These are phyloP conservation scores for Teunomyces barrocoloradensis DNA, from an alignment of 805 yeast species.

Conservation along the genomic window DNA sequence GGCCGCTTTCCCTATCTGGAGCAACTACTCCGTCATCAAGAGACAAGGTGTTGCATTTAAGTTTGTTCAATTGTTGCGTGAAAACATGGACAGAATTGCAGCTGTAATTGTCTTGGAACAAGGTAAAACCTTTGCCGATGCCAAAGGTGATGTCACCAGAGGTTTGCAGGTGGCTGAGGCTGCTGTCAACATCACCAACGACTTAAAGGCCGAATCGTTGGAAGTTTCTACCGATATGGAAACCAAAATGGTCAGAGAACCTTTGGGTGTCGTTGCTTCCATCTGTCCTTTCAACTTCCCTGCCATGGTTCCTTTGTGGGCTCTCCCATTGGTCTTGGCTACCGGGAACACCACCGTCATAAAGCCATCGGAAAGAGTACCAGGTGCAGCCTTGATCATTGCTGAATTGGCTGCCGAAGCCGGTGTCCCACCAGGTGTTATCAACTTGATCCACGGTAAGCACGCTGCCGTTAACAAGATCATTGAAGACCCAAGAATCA, in stretches of 20 bases:
- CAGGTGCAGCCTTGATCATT: conserved; percentile 75
- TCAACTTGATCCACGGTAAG: conserved; percentile 71
- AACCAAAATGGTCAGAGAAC: conserved; percentile 71
- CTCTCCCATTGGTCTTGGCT: conserved; percentile 58
- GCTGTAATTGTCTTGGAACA: conserved; percentile 48
- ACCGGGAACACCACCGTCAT: conserved; percentile 71
- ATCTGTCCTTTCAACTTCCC: conserved; percentile 84
- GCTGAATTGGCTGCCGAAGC: conserved; percentile 72
- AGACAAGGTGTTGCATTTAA: conserved; percentile 75
- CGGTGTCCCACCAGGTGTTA: conserved; percentile 72
- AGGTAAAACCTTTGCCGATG: conserved; percentile 74
- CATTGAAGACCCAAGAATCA: conserved; percentile 68
- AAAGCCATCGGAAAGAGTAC: conserved; percentile 69
- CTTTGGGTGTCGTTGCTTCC: conserved; percentile 73
- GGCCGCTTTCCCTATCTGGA: conserved; percentile 60
- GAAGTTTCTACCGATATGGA: conserved; percentile 76
- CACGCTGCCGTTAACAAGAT: conserved; percentile 70
- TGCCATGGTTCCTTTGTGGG: conserved; percentile 77
- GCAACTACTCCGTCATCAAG: conserved; percentile 52
- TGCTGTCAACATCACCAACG: conserved; percentile 63
- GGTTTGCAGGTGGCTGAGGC: conserved; percentile 81
- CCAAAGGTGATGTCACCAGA: conserved; percentile 68
- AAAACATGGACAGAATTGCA: conserved; percentile 68
- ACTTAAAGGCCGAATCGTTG: conserved; percentile 58
- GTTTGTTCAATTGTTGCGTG: conserved; percentile 60